Percentiles rank a stretch among this genome's conserved stretches.
phyloP scores from a whole-genome alignment of 306 rosid species.

The Canavalia ensiformis region DNA sequence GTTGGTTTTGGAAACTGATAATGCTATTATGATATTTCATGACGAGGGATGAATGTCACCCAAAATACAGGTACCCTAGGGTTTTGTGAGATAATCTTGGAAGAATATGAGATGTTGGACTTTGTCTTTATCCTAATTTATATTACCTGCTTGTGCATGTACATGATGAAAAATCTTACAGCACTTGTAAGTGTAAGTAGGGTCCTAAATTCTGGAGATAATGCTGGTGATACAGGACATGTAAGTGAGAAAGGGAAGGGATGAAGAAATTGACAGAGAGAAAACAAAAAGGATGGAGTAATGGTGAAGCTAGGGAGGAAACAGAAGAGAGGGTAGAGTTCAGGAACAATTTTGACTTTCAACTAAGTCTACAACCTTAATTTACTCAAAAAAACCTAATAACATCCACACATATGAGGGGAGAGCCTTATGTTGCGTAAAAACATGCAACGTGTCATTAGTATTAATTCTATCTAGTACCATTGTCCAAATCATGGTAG shows the following conservation, averaged over 20 bases:
- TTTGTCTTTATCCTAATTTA: background rate
- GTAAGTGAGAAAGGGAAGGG: background rate
- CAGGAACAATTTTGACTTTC: background rate
- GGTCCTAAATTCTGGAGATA: constrained; percentile 13
- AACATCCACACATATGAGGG: too few species aligned
- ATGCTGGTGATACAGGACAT: background rate
- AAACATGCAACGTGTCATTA: too few species aligned
- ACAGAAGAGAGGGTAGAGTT: background rate
- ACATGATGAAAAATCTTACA: background rate
- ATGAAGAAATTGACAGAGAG: background rate
- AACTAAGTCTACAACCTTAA: background rate
- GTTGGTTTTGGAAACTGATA: constrained; percentile 28
- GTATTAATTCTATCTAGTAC: too few species aligned
- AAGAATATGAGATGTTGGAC: background rate
- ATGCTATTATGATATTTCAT: background rate
- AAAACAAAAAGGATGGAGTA: background rate
- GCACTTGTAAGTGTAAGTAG: background rate
- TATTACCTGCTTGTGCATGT: constrained; percentile 7
- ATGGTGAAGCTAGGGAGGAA: background rate
- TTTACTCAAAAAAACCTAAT: too few species aligned
- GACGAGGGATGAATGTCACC: constrained; percentile 11
- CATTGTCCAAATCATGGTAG: too few species aligned
- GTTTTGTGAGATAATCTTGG: constrained; percentile 12
- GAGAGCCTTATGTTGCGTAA: too few species aligned
- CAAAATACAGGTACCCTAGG: background rate